Evolutionary conservation across 495 filamentous ascomycete species (phyloP), one percentile per base, ranked within the genome.

Genomic region (Aspergillus conjunctus): DNA sequence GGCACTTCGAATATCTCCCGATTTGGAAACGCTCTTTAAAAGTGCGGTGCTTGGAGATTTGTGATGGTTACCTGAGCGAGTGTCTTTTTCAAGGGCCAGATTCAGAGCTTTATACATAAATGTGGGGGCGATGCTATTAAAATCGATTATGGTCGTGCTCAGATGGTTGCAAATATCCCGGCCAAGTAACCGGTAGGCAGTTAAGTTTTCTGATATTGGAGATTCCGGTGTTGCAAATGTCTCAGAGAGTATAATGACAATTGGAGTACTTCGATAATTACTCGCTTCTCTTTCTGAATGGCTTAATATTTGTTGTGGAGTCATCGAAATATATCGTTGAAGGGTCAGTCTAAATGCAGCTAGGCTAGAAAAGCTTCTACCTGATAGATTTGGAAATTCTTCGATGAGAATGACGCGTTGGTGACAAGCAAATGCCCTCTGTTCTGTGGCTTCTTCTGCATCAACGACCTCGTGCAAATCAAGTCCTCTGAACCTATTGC

Each of bases 231-330:
- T 88, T 9, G 93, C 72, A 22, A 91, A 77, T 4, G 89, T 95
- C 70, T 99, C 95, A 0, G 94, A 94, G 30, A 99, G 82, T 54
- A 98, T 84, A 73, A 99, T 87, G 22, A 99, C 83, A 34, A 98
- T 77, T 2, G 95, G 94, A 2, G 85, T 87, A 20, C 88, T 71
- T 21, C 81, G 57, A 61, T 67, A 37, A 1, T 41, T 59, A 44
- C 10, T n/a, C 14, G 9, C 7, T 7, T 33, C 59, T 12, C 17
- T 51, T 30, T 56, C 48, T 57, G 51, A 74, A 68, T 60, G 77
- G 72, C 17, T 67, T 67, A 32, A 81, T 66, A 3, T 80, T 70
- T 4, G 81, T 82, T 2, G 77, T 80, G 63, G 46, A 30, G 66
- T 49, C 18, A 66, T 60, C 4, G 88, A 88, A 34, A 97, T 75